phyloP scores from a whole-genome alignment of 768 basidiomycete genomes.

The Psilocybe azurescens region DNA sequence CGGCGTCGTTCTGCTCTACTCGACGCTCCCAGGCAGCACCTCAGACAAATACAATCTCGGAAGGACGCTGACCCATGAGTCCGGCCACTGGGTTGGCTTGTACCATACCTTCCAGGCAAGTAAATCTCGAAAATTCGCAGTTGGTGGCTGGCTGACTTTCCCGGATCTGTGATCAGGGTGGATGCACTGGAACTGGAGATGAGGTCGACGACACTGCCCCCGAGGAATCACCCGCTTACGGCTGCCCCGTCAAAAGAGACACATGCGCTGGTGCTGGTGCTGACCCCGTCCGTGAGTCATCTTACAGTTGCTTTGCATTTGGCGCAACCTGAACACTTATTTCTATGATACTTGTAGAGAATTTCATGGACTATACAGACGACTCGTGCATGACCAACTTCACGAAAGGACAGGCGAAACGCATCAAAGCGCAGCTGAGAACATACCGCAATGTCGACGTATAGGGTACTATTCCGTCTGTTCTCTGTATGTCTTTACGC shows the following conservation, averaged over 20 bases:
- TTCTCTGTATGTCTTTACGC: not conserved
- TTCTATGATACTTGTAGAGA: slow-evolving; percentile 27
- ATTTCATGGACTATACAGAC: slow-evolving; percentile 55
- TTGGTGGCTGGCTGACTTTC: not conserved
- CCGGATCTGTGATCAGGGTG: slow-evolving; percentile 29
- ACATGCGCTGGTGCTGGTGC: slow-evolving; percentile 36
- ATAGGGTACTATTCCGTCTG: slow-evolving; percentile 10
- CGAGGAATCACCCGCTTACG: slow-evolving; percentile 42
- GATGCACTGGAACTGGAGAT: slow-evolving; percentile 43
- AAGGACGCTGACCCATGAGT: slow-evolving; percentile 57
- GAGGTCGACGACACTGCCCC: slow-evolving; percentile 47
- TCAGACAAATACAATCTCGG: slow-evolving; percentile 46
- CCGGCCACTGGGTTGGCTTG: slow-evolving; percentile 60
- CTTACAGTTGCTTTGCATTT: not conserved
- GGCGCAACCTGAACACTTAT: not conserved
- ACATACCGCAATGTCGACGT: slow-evolving; percentile 44
- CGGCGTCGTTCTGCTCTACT: slow-evolving; percentile 48
- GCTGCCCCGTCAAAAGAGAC: slow-evolving; percentile 37
- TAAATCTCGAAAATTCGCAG: not conserved
- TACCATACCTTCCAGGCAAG: slow-evolving; percentile 59
- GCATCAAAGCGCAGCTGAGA: slow-evolving; percentile 41
- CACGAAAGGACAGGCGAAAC: slow-evolving; percentile 44
- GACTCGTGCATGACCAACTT: slow-evolving; percentile 53
- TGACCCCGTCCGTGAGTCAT: slow-evolving; percentile 38
- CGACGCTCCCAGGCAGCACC: slow-evolving; percentile 45